phyloP scores from a whole-genome alignment of 495 filamentous ascomycete genomes.

The Letharia lupina region DNA sequence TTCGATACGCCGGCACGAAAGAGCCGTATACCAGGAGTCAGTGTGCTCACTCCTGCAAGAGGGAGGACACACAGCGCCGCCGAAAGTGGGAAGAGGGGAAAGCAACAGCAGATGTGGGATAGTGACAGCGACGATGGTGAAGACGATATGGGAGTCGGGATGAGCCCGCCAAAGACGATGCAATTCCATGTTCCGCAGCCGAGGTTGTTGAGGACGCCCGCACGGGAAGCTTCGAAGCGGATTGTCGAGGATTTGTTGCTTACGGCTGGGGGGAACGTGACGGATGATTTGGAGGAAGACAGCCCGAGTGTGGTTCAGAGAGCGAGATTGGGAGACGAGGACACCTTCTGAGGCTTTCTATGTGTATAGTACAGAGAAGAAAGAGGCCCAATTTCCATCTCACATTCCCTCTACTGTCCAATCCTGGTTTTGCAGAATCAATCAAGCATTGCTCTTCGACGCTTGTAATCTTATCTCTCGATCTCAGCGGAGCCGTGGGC shows the following conservation, averaged over 20 bases:
- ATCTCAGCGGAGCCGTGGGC: no score
- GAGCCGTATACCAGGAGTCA: conserved; percentile 52
- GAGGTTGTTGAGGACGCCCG: conserved; percentile 82
- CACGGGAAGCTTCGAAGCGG: conserved; percentile 79
- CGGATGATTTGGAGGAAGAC: conserved; percentile 48
- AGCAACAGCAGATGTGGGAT: conserved; percentile 43
- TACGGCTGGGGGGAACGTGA: conserved; percentile 66
- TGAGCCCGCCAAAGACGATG: conserved; percentile 94
- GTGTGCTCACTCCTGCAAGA: conserved; percentile 59
- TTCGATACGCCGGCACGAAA: conserved; percentile 40
- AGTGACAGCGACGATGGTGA: conserved; percentile 52
- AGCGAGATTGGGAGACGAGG: conserved; percentile 56
- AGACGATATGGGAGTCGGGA: conserved; percentile 49
- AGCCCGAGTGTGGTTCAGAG: conserved; percentile 71
- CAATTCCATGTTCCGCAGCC: conserved; percentile 89
- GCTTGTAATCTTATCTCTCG: no score
- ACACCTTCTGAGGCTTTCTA: conserved; percentile 49
- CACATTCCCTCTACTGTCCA: not conserved
- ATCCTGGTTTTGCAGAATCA: not conserved
- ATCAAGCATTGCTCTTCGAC: not conserved
- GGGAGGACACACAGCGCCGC: conserved; percentile 14
- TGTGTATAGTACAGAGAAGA: not conserved
- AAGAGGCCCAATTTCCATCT: not conserved
- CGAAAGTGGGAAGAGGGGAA: not conserved
- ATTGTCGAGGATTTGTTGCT: conserved; percentile 87